Conservation (phyloP, 352 stramenopile genomes). For the Phytopythium mirpurense region DNA sequence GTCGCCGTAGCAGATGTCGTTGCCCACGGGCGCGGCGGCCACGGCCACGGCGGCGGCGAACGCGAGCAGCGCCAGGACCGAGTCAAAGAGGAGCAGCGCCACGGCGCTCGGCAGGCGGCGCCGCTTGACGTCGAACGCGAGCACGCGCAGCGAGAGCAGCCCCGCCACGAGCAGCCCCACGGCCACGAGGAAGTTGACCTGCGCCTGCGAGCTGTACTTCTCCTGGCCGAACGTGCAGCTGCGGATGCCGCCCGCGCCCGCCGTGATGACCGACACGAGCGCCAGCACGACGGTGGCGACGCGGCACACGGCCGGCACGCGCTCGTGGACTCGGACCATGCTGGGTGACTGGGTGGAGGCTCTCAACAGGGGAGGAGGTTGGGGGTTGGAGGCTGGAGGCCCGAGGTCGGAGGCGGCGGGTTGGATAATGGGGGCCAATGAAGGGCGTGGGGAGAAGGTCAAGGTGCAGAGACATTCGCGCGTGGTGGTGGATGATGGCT, state of each 20-base stretch:
- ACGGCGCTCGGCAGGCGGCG: slow-evolving; percentile 33
- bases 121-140: slow-evolving; percentile 55
- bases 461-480: no score
- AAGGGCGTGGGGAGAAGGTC: no score
- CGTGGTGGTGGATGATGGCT: no score
- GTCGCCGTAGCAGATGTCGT: slow-evolving; percentile 46
- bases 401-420: no score
- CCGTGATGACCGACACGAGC: slow-evolving; percentile 33
- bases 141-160: slow-evolving; percentile 25
- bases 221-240: slow-evolving; percentile 45
- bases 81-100: slow-evolving; percentile 39
- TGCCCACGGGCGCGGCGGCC: slow-evolving; percentile 42
- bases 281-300: slow-evolving; percentile 35
- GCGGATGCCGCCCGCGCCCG: slow-evolving; percentile 35
- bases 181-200: slow-evolving; percentile 55
- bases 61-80: slow-evolving; percentile 47
- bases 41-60: slow-evolving; percentile 51
- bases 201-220: slow-evolving; percentile 42
- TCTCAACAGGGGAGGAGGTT: no score
- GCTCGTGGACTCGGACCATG: slow-evolving; percentile 29
- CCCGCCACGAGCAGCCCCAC: slow-evolving; percentile 34
- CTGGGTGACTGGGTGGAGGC: background rate
- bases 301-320: slow-evolving; percentile 32
- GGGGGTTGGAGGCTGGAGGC: no score
- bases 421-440: no score